These are phyloP conservation scores for Cinchona pubescens DNA, from an alignment of 257 asterid genomes.

Conservation along the genomic window DNA sequence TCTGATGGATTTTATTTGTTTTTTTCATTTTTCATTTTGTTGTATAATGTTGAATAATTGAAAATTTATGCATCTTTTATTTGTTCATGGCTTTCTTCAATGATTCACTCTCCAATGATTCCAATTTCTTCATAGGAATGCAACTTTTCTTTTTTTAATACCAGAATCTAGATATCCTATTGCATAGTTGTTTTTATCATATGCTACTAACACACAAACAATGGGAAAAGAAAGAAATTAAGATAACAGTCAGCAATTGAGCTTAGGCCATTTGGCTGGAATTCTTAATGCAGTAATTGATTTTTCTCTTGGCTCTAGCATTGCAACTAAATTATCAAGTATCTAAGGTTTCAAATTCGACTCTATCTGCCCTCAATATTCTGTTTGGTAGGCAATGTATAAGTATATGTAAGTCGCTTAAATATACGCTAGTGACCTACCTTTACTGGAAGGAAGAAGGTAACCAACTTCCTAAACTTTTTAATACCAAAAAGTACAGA, in stretches of 20 bases:
- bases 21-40: slow-evolving; percentile 3
- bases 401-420: no score
- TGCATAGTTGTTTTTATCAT: no score
- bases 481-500: no score
- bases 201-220: neutral
- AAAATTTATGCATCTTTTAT: neutral
- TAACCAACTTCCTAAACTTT: no score
- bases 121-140: neutral
- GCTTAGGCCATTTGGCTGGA: neutral
- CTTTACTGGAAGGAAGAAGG: no score
- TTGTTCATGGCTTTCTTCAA: neutral
- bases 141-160: no score
- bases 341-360: no score
- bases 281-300: neutral
- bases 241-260: neutral
- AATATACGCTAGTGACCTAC: no score
- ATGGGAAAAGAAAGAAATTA: neutral
- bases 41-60: neutral
- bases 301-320: neutral
- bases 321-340: no score
- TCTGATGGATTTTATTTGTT: neutral
- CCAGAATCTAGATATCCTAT: no score
- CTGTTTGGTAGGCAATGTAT: no score
- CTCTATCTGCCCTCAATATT: no score
- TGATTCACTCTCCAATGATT: neutral